Conservation (phyloP, 2,329 filamentous ascomycete genomes). For the Epicoccum sorghinum region DNA sequence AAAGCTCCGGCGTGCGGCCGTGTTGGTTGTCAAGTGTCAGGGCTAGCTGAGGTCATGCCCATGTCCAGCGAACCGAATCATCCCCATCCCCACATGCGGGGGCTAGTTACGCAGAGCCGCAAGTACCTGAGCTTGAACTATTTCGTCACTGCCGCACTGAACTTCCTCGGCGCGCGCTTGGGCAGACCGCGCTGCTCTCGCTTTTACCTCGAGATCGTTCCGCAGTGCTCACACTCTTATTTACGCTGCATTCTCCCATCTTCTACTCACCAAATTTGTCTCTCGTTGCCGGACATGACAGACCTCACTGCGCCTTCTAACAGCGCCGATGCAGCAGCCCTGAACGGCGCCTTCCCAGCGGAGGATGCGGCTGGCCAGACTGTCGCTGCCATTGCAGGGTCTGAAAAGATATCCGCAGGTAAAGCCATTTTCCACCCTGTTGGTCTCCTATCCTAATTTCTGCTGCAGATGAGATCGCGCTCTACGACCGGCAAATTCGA, state of each 20-base stretch:
- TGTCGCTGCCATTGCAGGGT: slow-evolving; percentile 46
- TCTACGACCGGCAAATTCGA: slow-evolving; percentile 96
- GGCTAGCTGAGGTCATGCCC: neutral
- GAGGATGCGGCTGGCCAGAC: slow-evolving; percentile 46
- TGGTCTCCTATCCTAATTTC: slow-evolving; percentile 12
- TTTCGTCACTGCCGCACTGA: slow-evolving; percentile 10
- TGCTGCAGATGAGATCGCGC: slow-evolving; percentile 82
- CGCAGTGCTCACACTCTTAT: too few species aligned
- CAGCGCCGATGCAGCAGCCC: slow-evolving; percentile 6
- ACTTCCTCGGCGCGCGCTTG: slow-evolving; percentile 2
- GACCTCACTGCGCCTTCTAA: slow-evolving; percentile 15
- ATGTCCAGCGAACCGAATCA: neutral
- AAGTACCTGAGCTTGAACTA: slow-evolving; percentile 9
- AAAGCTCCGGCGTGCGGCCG: too few species aligned
- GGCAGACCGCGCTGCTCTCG: neutral
- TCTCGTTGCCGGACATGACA: slow-evolving; percentile 23
- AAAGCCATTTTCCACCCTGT: neutral
- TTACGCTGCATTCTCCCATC: too few species aligned
- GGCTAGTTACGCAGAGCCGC: slow-evolving; percentile 21
- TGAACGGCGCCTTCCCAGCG: slow-evolving; percentile 38
- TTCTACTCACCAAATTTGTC: neutral
- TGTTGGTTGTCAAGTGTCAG: neutral
- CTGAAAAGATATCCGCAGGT: slow-evolving; percentile 51
- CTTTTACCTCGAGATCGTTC: too few species aligned
- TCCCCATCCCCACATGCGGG: slow-evolving; percentile 5